Conservation (phyloP, 805 yeast species). For the Saccharomycopsis schoenii region DNA sequence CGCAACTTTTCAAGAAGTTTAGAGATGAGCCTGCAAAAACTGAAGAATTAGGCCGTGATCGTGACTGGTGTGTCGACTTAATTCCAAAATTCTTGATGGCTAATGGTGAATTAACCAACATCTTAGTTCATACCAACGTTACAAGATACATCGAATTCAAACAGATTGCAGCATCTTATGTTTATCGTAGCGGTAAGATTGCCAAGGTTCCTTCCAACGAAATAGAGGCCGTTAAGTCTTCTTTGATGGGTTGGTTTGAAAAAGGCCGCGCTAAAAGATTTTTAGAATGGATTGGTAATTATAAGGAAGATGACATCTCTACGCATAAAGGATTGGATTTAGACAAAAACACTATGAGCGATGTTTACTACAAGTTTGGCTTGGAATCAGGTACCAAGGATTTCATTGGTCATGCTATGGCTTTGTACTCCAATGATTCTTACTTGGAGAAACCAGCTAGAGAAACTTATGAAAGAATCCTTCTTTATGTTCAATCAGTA, state of each 20-base stretch:
- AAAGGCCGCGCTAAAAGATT: slow-evolving; percentile 91
- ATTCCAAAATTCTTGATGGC: slow-evolving; percentile 97
- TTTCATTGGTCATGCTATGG: slow-evolving; percentile 98
- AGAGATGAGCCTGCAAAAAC: slow-evolving; percentile 47
- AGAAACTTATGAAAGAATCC: slow-evolving; percentile 78
- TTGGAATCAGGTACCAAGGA: slow-evolving; percentile 89
- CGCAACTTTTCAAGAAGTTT: slow-evolving; percentile 68
- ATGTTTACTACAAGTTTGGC: slow-evolving; percentile 80
- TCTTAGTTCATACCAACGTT: slow-evolving; percentile 90
- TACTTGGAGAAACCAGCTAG: slow-evolving; percentile 84
- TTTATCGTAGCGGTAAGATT: slow-evolving; percentile 78
- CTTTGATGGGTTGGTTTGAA: slow-evolving; percentile 93
- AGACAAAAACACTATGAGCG: slow-evolving; percentile 85
- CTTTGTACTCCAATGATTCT: slow-evolving; percentile 87
- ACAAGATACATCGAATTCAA: slow-evolving; percentile 93
- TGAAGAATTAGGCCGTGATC: slow-evolving; percentile 70
- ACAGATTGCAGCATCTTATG: slow-evolving; percentile 93
- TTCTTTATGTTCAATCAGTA: slow-evolving; percentile 80
- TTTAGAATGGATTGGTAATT: slow-evolving; percentile 76
- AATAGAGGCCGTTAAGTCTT: slow-evolving; percentile 81
- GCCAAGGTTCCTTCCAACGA: slow-evolving; percentile 94
- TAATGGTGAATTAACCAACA: slow-evolving; percentile 93
- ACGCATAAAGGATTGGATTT: slow-evolving; percentile 84
- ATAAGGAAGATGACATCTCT: slow-evolving; percentile 63
- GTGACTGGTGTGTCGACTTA: slow-evolving; percentile 97